phyloP scores from a whole-genome alignment of 768 basidiomycete species.

The Ramaria rubella region DNA sequence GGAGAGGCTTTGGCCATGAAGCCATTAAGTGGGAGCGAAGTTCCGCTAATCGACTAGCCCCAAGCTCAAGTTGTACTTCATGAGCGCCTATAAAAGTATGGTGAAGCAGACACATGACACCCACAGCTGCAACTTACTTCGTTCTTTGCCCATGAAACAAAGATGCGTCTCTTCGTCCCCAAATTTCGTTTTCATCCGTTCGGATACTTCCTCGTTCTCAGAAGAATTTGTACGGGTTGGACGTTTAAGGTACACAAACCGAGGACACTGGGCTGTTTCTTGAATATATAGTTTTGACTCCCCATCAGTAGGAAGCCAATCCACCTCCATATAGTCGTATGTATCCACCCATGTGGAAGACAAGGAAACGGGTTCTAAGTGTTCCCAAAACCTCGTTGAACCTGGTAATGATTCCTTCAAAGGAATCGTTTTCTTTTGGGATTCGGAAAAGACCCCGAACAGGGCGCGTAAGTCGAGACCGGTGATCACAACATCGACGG shows the following conservation, averaged over 20 bases:
- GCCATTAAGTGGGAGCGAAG: constrained; percentile 27
- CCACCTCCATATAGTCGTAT: constrained; percentile 79
- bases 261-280: constrained; percentile 70
- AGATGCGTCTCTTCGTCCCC: constrained; percentile 78
- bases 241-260: constrained; percentile 74
- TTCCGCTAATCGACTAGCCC: constrained; percentile 46
- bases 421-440: constrained; percentile 53
- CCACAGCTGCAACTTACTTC: constrained; percentile 41
- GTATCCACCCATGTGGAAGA: constrained; percentile 57
- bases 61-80: constrained; percentile 57
- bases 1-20: background rate
- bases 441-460: constrained; percentile 70
- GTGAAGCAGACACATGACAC: constrained; percentile 9
- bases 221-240: constrained; percentile 5
- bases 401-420: constrained; percentile 40
- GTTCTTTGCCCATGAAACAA: constrained; percentile 70
- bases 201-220: background rate
- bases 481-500: constrained; percentile 76
- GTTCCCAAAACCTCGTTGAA: constrained; percentile 39
- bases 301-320: constrained; percentile 47
- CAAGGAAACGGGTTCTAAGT: constrained; percentile 34
- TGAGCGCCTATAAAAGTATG: constrained; percentile 42
- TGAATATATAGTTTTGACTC: constrained; percentile 61
- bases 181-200: constrained; percentile 56
- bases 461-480: constrained; percentile 71